These are phyloP conservation scores for Carex parvula DNA, from an alignment of 176 grass and related monocot genomes.

Conservation along the genomic window DNA sequence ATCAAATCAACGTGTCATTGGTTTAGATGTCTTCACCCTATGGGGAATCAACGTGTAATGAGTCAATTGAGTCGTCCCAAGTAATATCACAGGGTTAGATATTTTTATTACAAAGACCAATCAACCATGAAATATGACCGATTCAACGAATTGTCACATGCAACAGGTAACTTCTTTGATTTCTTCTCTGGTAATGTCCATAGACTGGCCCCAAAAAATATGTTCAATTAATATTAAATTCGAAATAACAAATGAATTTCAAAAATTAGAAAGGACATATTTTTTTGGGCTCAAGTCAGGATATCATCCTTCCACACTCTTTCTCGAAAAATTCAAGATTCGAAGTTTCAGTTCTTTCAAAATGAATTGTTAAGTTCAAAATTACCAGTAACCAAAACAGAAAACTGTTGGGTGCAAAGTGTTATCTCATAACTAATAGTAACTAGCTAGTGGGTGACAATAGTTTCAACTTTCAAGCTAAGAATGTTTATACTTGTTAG, in stretches of 20 bases:
- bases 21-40: neutral
- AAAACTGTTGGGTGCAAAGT: neutral
- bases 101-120: too few species aligned
- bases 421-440: neutral
- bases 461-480: neutral
- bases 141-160: neutral
- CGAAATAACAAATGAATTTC: too few species aligned
- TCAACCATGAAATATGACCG: neutral
- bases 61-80: neutral
- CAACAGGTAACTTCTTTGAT: neutral
- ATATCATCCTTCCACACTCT: neutral
- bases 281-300: neutral
- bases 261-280: too few species aligned
- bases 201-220: too few species aligned
- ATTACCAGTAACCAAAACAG: neutral
- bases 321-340: neutral
- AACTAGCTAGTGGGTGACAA: neutral
- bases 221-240: too few species aligned
- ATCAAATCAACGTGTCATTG: neutral
- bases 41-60: neutral
- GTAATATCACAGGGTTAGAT: neutral
- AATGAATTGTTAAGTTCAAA: neutral
- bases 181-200: neutral
- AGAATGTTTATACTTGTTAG: neutral
- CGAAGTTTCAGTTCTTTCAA: neutral